Conservation (phyloP, 2,329 filamentous ascomycete species). For the Blastomyces emzantsi region DNA sequence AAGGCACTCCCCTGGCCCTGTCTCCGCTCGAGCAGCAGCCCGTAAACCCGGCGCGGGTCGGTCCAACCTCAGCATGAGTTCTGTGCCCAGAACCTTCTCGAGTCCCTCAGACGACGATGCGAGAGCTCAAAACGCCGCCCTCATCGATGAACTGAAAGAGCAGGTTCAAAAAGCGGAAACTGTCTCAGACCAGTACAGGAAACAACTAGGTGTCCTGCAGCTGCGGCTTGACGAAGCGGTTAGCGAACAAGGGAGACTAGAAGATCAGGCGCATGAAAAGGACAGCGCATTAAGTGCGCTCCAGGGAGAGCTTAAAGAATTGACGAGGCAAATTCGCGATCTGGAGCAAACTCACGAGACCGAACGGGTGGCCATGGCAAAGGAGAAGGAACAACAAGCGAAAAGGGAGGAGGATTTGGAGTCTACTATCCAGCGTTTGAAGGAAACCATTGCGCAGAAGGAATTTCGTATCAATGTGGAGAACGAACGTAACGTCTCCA, state of each 20-base stretch:
- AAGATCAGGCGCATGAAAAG: conserved; percentile 78
- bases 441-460: conserved; percentile 76
- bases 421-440: conserved; percentile 78
- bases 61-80: conserved; percentile 37
- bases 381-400: conserved; percentile 83
- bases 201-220: conserved; percentile 77
- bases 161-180: conserved; percentile 72
- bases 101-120: conserved; percentile 58
- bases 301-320: conserved; percentile 76
- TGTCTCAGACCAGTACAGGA: conserved; percentile 67
- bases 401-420: conserved; percentile 86
- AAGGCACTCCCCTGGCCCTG: conserved; percentile 45
- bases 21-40: conserved; percentile 64
- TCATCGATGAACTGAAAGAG: conserved; percentile 76
- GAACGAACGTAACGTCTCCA: conserved; percentile 43
- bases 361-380: conserved; percentile 75
- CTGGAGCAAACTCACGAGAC: conserved; percentile 88
- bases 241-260: conserved; percentile 73
- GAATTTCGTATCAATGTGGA: conserved; percentile 47
- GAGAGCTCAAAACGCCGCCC: conserved; percentile 66
- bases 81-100: conserved; percentile 37
- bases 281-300: conserved; percentile 75
- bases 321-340: conserved; percentile 74
- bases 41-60: conserved; percentile 45
- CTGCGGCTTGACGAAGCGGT: conserved; percentile 75